phyloP scores from a whole-genome alignment of 2,329 filamentous ascomycete species.

The Phialophora tarda region DNA sequence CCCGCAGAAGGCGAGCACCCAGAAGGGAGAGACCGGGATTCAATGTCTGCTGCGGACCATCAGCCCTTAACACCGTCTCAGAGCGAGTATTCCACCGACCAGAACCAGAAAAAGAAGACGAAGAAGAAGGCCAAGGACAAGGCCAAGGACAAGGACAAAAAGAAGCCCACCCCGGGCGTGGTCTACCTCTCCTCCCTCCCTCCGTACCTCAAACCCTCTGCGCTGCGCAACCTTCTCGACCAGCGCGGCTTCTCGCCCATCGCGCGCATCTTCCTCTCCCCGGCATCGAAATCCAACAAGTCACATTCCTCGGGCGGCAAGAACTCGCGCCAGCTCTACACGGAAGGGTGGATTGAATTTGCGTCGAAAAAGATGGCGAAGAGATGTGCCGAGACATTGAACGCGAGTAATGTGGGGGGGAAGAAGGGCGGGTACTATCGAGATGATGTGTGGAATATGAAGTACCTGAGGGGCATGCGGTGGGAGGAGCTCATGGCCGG shows the following conservation, averaged over 20 bases:
- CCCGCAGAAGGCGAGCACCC: neutral
- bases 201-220: constrained; percentile 55
- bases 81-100: constrained; percentile 63
- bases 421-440: constrained; percentile 54
- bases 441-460: constrained; percentile 56
- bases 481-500: constrained; percentile 55
- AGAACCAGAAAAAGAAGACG: constrained; percentile 55
- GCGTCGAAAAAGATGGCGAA: constrained; percentile 53
- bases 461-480: constrained; percentile 51
- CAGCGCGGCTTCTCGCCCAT: constrained; percentile 51
- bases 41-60: neutral
- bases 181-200: constrained; percentile 54
- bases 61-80: neutral
- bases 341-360: constrained; percentile 56
- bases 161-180: constrained; percentile 45
- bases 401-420: constrained; percentile 52
- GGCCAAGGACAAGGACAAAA: constrained; percentile 9
- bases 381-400: constrained; percentile 53
- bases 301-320: constrained; percentile 41
- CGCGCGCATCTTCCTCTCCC: constrained; percentile 52
- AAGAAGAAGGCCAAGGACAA: constrained; percentile 3
- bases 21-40: neutral
- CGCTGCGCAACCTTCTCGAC: constrained; percentile 50
- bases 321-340: constrained; percentile 50
- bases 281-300: constrained; percentile 37